phyloP scores from a whole-genome alignment of 2,329 filamentous ascomycete genomes.

The Dactylellina leptospora region DNA sequence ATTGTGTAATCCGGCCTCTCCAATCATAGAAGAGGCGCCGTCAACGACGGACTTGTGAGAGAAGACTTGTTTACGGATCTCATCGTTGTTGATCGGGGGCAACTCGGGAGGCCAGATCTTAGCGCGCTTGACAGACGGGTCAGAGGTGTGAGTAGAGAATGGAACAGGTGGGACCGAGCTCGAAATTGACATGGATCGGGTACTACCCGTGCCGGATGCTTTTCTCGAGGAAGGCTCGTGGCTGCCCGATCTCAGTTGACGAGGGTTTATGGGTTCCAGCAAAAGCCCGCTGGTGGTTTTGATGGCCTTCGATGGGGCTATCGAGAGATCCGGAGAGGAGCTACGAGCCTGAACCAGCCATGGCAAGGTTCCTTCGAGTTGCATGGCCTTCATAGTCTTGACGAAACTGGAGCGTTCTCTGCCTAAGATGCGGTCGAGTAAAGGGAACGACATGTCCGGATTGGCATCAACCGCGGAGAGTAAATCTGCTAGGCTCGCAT shows the following conservation, averaged over 20 bases:
- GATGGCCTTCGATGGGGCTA: constrained; percentile 27
- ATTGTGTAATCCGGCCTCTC: constrained; percentile 55
- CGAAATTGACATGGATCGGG: constrained; percentile 30
- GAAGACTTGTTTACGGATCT: constrained; percentile 56
- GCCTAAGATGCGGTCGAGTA: constrained; percentile 52
- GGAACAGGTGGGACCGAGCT: constrained; percentile 44
- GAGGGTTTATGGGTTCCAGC: constrained; percentile 28
- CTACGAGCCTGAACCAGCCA: constrained; percentile 48
- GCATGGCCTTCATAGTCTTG: constrained; percentile 65
- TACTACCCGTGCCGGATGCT: constrained; percentile 31
- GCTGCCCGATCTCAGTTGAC: neutral
- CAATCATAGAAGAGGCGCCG: constrained; percentile 55
- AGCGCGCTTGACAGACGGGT: constrained; percentile 43
- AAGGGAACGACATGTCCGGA: constrained; percentile 12
- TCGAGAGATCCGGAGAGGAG: neutral
- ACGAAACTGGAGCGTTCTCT: constrained; percentile 55
- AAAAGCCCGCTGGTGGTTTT: constrained; percentile 34
- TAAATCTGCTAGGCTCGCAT: constrained; percentile 53
- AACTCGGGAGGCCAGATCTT: constrained; percentile 56
- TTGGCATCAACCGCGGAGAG: constrained; percentile 42
- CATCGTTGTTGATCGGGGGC: constrained; percentile 53
- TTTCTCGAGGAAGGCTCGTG: constrained; percentile 23
- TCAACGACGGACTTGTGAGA: constrained; percentile 56
- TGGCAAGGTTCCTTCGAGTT: constrained; percentile 59
- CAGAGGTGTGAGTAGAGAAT: constrained; percentile 31